Conservation (phyloP, 495 filamentous ascomycete species). For the Bathelium albidoporum region DNA sequence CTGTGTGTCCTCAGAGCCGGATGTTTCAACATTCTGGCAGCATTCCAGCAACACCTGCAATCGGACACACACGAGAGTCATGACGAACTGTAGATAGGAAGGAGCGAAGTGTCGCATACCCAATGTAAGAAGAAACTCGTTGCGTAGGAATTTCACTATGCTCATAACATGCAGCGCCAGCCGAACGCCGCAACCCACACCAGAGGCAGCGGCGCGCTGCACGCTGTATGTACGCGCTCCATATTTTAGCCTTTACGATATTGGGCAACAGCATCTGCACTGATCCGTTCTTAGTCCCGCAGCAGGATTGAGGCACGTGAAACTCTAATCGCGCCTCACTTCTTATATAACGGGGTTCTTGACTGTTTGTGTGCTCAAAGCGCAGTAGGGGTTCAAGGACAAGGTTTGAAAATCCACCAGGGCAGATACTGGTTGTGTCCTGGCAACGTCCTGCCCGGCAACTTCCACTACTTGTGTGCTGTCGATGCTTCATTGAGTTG, state of each 20-base stretch:
- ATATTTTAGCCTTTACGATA: constrained; percentile 1
- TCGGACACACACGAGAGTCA: too few species aligned
- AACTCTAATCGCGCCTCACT: constrained; percentile 1
- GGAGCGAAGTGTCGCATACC: too few species aligned
- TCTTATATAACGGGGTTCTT: constrained; percentile 1
- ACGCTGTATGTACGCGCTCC: neutral
- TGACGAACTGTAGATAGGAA: too few species aligned
- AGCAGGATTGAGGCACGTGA: neutral
- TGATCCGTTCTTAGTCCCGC: neutral
- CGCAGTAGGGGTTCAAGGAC: neutral
- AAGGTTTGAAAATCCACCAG: neutral
- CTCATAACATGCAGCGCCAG: neutral
- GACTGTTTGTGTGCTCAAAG: neutral
- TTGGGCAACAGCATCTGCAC: neutral
- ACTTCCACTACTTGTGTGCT: neutral
- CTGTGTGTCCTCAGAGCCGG: too few species aligned
- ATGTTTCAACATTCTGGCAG: neutral
- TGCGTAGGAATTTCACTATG: neutral
- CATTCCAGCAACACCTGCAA: too few species aligned
- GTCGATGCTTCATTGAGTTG: neutral
- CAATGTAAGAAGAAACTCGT: neutral
- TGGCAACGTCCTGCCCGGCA: neutral
- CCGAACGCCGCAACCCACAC: neutral
- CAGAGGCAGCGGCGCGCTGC: neutral
- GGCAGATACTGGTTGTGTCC: neutral